These are phyloP conservation scores for Solanum chacoense DNA, from an alignment of 305 asterid species.

Conservation along the genomic window DNA sequence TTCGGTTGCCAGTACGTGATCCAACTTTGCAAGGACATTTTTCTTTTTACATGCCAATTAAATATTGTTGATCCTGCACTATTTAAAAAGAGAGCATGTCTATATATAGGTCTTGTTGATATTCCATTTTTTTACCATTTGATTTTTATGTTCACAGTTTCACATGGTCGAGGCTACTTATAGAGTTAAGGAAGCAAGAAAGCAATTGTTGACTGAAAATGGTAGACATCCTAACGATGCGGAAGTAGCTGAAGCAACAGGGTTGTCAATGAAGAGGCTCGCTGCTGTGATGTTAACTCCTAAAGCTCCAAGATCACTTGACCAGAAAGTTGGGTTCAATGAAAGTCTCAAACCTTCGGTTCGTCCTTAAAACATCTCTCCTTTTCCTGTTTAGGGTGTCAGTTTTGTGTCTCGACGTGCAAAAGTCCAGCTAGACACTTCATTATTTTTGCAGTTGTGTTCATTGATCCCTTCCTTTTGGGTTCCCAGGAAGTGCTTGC, in stretches of 20 bases:
- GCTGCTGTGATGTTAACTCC: constrained; percentile 66
- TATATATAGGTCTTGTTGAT: not conserved
- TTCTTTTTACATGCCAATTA: not conserved
- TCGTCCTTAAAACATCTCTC: constrained; percentile 3
- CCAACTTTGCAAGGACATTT: not conserved
- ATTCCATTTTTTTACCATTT: not conserved
- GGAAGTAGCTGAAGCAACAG: constrained; percentile 83
- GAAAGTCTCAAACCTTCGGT: constrained; percentile 74
- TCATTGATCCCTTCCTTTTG: not conserved
- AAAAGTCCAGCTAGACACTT: not conserved
- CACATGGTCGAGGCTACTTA: constrained; percentile 92
- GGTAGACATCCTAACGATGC: constrained; percentile 67
- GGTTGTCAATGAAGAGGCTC: constrained; percentile 82
- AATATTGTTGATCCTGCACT: not conserved
- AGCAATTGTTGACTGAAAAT: constrained; percentile 51
- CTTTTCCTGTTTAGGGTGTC: not conserved
- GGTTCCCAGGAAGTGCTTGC: constrained; percentile 65
- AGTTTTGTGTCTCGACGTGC: not conserved
- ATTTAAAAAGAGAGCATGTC: not conserved
- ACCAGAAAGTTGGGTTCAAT: constrained; percentile 77
- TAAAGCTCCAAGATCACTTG: constrained; percentile 85
- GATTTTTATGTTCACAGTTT: constrained; percentile 28
- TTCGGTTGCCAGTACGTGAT: constrained; percentile 69
- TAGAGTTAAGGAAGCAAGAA: constrained; percentile 89
- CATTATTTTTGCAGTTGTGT: not conserved